Percentiles rank a stretch among this genome's conserved stretches.
phyloP scores from a whole-genome alignment of 257 asterid genomes.

The Penstemon newberryi region DNA sequence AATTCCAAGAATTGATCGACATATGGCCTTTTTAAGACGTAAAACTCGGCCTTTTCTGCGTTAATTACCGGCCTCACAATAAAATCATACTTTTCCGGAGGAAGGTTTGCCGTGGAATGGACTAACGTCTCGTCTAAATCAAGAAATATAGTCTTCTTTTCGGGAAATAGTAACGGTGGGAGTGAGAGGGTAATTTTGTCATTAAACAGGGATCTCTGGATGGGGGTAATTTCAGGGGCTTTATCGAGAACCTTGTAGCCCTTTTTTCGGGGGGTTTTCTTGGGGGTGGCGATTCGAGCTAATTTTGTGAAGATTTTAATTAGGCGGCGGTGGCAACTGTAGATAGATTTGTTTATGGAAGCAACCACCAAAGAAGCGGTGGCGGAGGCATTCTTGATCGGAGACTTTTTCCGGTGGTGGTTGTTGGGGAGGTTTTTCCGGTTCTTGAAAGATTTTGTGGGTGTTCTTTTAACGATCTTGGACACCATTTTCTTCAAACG shows the following conservation, averaged over 20 bases:
- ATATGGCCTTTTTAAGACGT: slow-evolving; percentile 76
- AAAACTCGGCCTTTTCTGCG: slow-evolving; percentile 66
- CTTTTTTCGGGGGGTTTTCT: slow-evolving; percentile 55
- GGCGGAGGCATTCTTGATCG: slow-evolving; percentile 55
- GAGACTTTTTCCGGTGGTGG: slow-evolving; percentile 55
- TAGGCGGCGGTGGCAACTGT: slow-evolving; percentile 83
- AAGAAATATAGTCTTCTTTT: slow-evolving; percentile 65
- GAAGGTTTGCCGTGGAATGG: slow-evolving; percentile 59
- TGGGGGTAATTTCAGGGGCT: slow-evolving; percentile 28
- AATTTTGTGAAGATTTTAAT: slow-evolving; percentile 69
- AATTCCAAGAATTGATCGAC: slow-evolving; percentile 67
- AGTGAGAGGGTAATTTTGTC: slow-evolving; percentile 55
- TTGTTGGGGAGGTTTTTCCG: slow-evolving; percentile 37
- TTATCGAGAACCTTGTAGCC: slow-evolving; percentile 67
- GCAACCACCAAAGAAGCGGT: slow-evolving; percentile 62
- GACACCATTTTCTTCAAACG: slow-evolving; percentile 55
- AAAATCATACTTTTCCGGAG: slow-evolving; percentile 78
- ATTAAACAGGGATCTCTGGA: slow-evolving; percentile 43
- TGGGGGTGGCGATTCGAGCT: slow-evolving; percentile 65
- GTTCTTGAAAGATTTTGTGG: slow-evolving; percentile 66
- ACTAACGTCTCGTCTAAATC: slow-evolving; percentile 90
- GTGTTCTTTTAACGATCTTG: slow-evolving; percentile 68
- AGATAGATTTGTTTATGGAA: slow-evolving; percentile 65
- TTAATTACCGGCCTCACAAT: slow-evolving; percentile 75
- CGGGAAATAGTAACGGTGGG: slow-evolving; percentile 43